A percentile compares a stretch with the other conserved stretches of the same genome.
Conservation (phyloP, 208 protist genomes). For the Wallacemonas sp. region DNA sequence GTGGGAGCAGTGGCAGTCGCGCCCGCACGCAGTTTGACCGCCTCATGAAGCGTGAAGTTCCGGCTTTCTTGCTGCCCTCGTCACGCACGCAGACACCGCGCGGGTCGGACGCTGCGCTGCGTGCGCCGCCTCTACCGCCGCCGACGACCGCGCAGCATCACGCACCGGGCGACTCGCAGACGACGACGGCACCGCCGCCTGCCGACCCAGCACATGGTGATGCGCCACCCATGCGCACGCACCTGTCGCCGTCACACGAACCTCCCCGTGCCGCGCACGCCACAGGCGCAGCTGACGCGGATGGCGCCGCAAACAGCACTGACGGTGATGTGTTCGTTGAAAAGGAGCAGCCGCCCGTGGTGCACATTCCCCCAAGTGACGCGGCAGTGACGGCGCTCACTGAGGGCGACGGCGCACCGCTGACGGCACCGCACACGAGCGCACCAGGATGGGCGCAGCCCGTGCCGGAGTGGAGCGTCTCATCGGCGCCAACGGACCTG, state of each 20-base stretch:
- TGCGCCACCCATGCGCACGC: not conserved
- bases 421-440: not conserved
- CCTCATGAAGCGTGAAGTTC: conserved; percentile 12
- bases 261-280: no score
- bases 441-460: not conserved
- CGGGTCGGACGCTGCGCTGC: not conserved
- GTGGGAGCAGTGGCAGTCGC: conserved; percentile 9
- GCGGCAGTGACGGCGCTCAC: no score
- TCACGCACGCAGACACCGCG: conserved; percentile 4
- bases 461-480: not conserved
- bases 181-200: no score
- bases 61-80: not conserved
- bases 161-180: no score
- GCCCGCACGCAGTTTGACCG: conserved; percentile 9
- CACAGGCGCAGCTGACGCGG: no score
- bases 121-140: not conserved
- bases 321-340: no score
- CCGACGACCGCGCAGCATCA: not conserved
- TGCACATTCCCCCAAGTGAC: not conserved
- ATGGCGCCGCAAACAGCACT: no score
- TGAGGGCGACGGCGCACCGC: not conserved
- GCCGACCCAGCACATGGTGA: not conserved
- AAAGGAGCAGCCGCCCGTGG: no score
- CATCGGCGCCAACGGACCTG: not conserved
- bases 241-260: no score